Base-by-base conservation (phyloP, 352 stramenopile genomes). In the Phytophthora sp. region DNA sequence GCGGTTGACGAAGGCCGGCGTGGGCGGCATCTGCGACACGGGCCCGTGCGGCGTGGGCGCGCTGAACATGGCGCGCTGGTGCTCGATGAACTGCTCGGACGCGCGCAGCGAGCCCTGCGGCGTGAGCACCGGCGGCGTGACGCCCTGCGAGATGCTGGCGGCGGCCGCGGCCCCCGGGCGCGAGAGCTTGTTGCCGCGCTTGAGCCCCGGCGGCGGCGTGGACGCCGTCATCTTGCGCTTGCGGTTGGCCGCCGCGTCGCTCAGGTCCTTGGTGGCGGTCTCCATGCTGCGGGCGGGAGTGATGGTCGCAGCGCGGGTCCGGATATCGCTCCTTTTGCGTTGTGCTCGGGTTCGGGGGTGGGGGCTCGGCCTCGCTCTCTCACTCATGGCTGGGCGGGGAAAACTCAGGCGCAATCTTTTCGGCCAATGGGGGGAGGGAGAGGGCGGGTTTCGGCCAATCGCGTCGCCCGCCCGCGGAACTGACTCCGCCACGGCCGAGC, bases 41-140 rank as follows among this genome's bases (percentile, higher is more conserved):
- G 87, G 87, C 1, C 84, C 85, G 46, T 92, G 79, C 12, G 87
- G 87, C 15, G 87, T 96, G 38, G 87, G 87, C n/a, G 87, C 79
- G 53, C 76, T 85, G 35, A 91, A 81, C 70, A 92, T 86, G 30
- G 82, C 85, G 45, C 84, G 81, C 59, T 91, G 81, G 67, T 93
- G 79, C 58, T 91, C 80, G 35, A 91, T 90, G 62, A 91, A 92
- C 65, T 76, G 51, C 18, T 88, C 79, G 9, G 84, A 88, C 41
- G 84, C 91, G 69, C 84, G 63, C 57, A 86, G 81, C 18, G 54
- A 66, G 32, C 67, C 69, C 44, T 85, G 72, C 5, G 77, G 59
- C 2, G 77, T 77, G 27, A 77, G 17, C 2, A 65, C 72, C 3
- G 72, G 72, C 9, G 72, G 72, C 17, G 72, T 81, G 15, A 77